These are phyloP conservation scores for Auxenochlorella pyrenoidosa DNA, from an alignment of 139 green algal species.

Conservation along the genomic window DNA sequence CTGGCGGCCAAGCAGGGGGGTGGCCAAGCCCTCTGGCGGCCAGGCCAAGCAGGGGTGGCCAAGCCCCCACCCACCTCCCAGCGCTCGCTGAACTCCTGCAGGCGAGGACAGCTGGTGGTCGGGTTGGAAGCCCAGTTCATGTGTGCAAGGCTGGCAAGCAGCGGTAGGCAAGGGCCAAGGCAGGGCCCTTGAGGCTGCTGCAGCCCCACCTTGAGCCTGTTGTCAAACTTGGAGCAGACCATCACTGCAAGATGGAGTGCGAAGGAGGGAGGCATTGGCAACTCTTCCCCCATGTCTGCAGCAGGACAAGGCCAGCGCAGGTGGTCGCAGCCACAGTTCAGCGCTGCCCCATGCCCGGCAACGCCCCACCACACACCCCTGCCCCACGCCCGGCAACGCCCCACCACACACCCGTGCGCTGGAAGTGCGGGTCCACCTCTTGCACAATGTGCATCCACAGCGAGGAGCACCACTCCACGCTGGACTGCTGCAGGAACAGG, in stretches of 20 bases:
- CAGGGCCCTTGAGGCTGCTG: no score
- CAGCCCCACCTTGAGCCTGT: conserved; percentile 77
- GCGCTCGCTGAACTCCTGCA: conserved; percentile 86
- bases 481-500: conserved; percentile 95
- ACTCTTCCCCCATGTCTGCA: neutral
- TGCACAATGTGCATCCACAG: conserved; percentile 93
- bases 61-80: conserved; percentile 97
- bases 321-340: no score
- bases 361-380: neutral
- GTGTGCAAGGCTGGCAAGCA: no score
- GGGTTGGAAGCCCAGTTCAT: no score
- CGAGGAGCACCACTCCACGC: conserved; percentile 92
- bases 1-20: no score
- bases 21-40: no score
- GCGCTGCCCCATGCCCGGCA: no score
- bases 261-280: neutral
- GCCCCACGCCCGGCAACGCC: neutral
- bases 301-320: no score
- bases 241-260: conserved; percentile 68
- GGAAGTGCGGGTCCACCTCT: conserved; percentile 91
- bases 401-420: conserved; percentile 63
- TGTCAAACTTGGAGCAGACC: conserved; percentile 97
- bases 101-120: no score
- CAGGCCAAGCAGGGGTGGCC: no score
- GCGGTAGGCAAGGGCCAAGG: no score